phyloP scores from a whole-genome alignment of 1,139 yeast species.

The Saccharomyces pastorianus region DNA sequence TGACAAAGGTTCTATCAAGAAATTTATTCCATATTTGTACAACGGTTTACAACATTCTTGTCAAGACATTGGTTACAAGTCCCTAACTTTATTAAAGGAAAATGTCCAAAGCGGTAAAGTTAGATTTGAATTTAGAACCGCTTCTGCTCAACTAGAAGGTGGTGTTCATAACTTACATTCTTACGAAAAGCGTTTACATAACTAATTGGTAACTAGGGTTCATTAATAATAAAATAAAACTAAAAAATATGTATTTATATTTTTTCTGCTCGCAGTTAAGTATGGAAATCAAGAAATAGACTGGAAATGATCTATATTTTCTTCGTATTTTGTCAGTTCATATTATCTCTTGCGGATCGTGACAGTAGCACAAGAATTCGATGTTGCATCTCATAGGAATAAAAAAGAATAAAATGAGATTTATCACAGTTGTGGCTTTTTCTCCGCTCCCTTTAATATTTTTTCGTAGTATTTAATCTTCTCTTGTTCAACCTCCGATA shows the following conservation, averaged over 20 bases:
- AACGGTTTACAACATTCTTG: slow-evolving; percentile 97
- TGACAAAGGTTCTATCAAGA: slow-evolving; percentile 91
- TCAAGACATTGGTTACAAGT: slow-evolving; percentile 89
- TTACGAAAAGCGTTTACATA: slow-evolving; percentile 93
- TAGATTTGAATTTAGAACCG: slow-evolving; percentile 96
- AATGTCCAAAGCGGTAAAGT: slow-evolving; percentile 61
- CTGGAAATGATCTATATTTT: background rate
- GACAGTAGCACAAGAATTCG: background rate
- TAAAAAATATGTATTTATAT: background rate
- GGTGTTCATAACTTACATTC: slow-evolving; percentile 96
- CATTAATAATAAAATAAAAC: background rate
- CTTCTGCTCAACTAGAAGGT: slow-evolving; percentile 98
- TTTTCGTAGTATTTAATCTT: slow-evolving; percentile 40
- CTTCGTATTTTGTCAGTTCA: background rate
- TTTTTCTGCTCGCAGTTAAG: background rate
- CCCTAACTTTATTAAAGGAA: slow-evolving; percentile 56
- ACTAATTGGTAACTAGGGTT: slow-evolving; percentile 35
- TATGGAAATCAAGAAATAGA: background rate
- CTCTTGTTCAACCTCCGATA: slow-evolving; percentile 44
- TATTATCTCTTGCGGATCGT: background rate
- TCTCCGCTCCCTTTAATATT: slow-evolving; percentile 7
- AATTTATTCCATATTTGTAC: slow-evolving; percentile 88
- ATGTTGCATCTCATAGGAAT: background rate
- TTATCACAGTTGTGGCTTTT: background rate
- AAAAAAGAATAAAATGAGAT: background rate